These are phyloP conservation scores for Caryopteris hybrid DNA, from an alignment of 305 asterid genomes.

Conservation along the genomic window DNA sequence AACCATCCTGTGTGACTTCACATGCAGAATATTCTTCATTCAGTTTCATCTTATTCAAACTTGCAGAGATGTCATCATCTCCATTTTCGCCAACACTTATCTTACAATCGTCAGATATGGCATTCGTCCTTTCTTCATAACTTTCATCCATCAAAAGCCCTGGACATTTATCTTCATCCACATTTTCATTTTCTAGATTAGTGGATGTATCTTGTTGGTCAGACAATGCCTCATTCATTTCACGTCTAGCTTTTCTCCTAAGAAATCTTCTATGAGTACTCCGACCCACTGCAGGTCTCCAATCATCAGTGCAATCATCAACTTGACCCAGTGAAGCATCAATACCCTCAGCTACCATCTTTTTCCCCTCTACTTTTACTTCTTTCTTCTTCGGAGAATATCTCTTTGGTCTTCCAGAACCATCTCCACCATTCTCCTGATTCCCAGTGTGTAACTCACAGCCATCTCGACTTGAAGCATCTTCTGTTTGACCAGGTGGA, in stretches of 20 bases:
- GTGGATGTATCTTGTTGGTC: constrained; percentile 36
- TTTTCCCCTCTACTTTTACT: constrained; percentile 72
- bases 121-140: constrained; percentile 33
- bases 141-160: constrained; percentile 40
- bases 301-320: constrained; percentile 66
- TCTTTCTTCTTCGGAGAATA: constrained; percentile 51
- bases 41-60: constrained; percentile 52
- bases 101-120: constrained; percentile 18
- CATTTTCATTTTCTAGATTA: constrained; percentile 37
- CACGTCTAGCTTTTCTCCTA: constrained; percentile 90
- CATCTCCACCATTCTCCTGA: constrained; percentile 39
- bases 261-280: constrained; percentile 88
- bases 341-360: constrained; percentile 80
- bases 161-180: constrained; percentile 43
- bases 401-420: constrained; percentile 41
- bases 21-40: constrained; percentile 37
- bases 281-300: constrained; percentile 92
- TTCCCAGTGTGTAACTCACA: constrained; percentile 35
- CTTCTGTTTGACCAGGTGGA: constrained; percentile 43
- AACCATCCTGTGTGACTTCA: constrained; percentile 20
- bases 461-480: constrained; percentile 39
- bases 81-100: constrained; percentile 13
- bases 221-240: constrained; percentile 41
- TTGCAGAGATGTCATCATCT: constrained; percentile 39
- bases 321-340: constrained; percentile 87